A percentile compares a stretch with the other conserved stretches of the same genome.
Evolutionary conservation across 176 grass and related monocot genomes (phyloP).

Genomic region (Triticum dicoccoides): DNA sequence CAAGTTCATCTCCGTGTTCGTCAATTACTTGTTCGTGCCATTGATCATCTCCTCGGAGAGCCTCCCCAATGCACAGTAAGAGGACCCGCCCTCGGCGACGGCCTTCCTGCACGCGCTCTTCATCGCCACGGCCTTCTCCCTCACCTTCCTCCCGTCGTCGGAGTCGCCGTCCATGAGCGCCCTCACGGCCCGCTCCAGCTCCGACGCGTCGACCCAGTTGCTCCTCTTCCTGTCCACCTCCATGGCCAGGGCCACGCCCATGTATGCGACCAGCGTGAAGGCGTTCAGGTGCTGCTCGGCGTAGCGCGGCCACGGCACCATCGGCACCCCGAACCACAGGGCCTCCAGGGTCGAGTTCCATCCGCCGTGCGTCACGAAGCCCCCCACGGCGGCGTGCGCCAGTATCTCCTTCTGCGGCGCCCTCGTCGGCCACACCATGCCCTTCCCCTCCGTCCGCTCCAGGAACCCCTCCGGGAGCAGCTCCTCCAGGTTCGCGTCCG

Average conservation of each 20-base stretch:
- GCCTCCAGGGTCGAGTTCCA: not conserved
- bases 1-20: not conserved
- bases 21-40: not conserved
- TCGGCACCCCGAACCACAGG: not conserved
- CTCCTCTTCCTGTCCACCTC: not conserved
- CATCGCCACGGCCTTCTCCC: not conserved
- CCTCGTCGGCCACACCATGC: not conserved
- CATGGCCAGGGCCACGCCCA: not conserved
- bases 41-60: not conserved
- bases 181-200: not conserved
- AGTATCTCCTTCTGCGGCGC: not conserved
- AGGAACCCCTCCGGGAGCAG: not conserved
- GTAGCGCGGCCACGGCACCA: not conserved
- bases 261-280: not conserved
- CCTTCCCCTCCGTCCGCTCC: not conserved
- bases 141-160: not conserved
- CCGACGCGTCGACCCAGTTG: not conserved
- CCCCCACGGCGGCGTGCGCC: not conserved
- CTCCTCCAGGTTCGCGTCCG: not conserved
- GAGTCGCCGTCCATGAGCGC: not conserved
- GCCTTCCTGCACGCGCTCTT: not conserved
- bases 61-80: not conserved
- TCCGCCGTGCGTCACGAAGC: not conserved
- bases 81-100: not conserved
- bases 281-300: not conserved